Percentiles rank a stretch among this genome's conserved stretches.
Evolutionary conservation across 306 rosid species (phyloP).

Genomic region (Quercus aquifolioides): DNA sequence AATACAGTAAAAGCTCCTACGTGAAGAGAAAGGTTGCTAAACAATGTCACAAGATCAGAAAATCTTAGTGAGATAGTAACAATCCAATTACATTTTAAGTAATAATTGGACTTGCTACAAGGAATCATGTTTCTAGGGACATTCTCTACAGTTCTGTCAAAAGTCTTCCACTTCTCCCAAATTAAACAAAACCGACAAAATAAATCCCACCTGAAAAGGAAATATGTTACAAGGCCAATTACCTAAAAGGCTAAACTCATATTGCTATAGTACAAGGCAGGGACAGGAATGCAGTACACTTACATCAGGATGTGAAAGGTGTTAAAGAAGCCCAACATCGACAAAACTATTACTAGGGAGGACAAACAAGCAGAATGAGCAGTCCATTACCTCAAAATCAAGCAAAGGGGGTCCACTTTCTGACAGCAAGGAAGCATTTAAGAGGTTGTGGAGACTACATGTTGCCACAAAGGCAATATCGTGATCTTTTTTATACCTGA

Average conservation of each 20-base stretch:
- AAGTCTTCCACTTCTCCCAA: not conserved
- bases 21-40: too few relatives aligned
- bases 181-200: not conserved
- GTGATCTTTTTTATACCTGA: constrained; percentile 86
- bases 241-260: not conserved
- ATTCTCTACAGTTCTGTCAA: not conserved
- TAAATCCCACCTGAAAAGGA: not conserved
- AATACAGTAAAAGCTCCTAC: too few relatives aligned
- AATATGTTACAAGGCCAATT: not conserved
- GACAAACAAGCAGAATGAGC: constrained; percentile 12
- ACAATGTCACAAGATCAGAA: too few relatives aligned
- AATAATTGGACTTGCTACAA: not conserved
- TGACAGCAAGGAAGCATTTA: constrained; percentile 70
- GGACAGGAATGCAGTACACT: too few relatives aligned
- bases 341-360: not conserved
- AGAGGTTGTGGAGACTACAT: constrained; percentile 80
- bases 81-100: not conserved
- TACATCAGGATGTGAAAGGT: not conserved
- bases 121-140: not conserved
- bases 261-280: not conserved
- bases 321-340: not conserved
- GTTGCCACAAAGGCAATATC: constrained; percentile 80
- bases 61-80: not conserved
- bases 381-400: constrained; percentile 84
- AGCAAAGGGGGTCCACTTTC: constrained; percentile 96